Conservation (phyloP, 495 filamentous ascomycete species). For the Lasiosphaeris hirsuta region DNA sequence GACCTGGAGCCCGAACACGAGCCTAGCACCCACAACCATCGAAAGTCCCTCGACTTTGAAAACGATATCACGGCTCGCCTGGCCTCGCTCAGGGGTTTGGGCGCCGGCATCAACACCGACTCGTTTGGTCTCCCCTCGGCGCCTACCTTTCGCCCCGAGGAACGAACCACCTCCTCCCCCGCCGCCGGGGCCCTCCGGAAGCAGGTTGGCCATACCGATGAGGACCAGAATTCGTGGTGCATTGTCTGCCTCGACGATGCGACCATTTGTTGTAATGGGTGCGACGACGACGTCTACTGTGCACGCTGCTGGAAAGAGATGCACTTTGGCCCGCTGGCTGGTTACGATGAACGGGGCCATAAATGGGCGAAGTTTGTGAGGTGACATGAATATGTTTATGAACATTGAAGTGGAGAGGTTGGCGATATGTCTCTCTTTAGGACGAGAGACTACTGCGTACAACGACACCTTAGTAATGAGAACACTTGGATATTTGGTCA, state of each 20-base stretch:
- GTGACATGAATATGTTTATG: neutral
- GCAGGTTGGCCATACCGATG: conserved; percentile 50
- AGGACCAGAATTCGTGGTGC: conserved; percentile 67
- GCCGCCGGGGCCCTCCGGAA: neutral
- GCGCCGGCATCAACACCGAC: conserved; percentile 26
- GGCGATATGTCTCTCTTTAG: too few relatives aligned
- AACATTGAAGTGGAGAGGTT: too few relatives aligned
- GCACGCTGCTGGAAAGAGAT: conserved; percentile 65
- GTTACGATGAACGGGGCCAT: conserved; percentile 55
- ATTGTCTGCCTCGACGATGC: conserved; percentile 67
- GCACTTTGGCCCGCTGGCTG: conserved; percentile 56
- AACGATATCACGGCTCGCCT: conserved; percentile 39
- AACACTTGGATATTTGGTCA: too few relatives aligned
- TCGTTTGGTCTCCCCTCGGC: conserved; percentile 49
- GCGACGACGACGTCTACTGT: conserved; percentile 65
- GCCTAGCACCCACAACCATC: conserved; percentile 4
- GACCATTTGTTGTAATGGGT: conserved; percentile 57
- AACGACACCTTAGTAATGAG: too few relatives aligned
- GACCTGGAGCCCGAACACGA: conserved; percentile 15
- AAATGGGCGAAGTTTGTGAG: conserved; percentile 39
- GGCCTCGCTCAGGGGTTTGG: conserved; percentile 36
- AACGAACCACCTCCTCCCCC: conserved; percentile 30
- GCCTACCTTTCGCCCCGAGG: conserved; percentile 49
- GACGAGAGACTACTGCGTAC: too few relatives aligned
- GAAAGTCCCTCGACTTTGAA: conserved; percentile 31